Evolutionary conservation across 2,329 filamentous ascomycete species (phyloP).

Genomic region (Rhinocladiella mackenziei): DNA sequence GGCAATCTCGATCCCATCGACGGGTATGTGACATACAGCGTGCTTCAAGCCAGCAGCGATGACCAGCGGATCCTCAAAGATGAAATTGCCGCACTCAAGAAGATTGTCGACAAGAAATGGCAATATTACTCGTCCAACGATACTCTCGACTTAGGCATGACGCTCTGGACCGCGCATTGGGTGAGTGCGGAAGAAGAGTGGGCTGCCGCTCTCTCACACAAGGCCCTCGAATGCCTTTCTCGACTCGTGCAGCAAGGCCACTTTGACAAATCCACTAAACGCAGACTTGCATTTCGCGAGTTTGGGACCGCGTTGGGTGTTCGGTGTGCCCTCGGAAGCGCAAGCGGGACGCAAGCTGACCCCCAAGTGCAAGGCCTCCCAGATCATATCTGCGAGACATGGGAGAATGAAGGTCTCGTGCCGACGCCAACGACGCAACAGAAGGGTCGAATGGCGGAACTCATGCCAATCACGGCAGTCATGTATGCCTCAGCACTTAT

Average conservation of each 20-base stretch:
- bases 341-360: constrained; percentile 7
- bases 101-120: constrained; percentile 46
- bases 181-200: constrained; percentile 46
- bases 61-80: constrained; percentile 37
- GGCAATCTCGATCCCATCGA: constrained; percentile 56
- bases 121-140: constrained; percentile 47
- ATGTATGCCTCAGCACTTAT: constrained; percentile 57
- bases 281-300: constrained; percentile 52
- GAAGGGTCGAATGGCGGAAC: constrained; percentile 41
- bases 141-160: constrained; percentile 57
- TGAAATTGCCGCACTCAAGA: constrained; percentile 53
- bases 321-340: constrained; percentile 33
- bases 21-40: constrained; percentile 50
- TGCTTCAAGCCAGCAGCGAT: constrained; percentile 42
- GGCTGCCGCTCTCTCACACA: constrained; percentile 40
- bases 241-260: constrained; percentile 31
- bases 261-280: constrained; percentile 35
- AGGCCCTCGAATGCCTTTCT: constrained; percentile 32
- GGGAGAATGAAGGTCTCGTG: constrained; percentile 21
- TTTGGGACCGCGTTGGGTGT: constrained; percentile 53
- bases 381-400: constrained; percentile 15
- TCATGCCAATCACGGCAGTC: constrained; percentile 53
- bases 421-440: constrained; percentile 29
- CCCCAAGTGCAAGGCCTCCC: constrained; percentile 9
- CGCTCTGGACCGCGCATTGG: constrained; percentile 55